phyloP scores from a whole-genome alignment of 2,329 filamentous ascomycete species.

The Ploettnerulaceae sp. region DNA sequence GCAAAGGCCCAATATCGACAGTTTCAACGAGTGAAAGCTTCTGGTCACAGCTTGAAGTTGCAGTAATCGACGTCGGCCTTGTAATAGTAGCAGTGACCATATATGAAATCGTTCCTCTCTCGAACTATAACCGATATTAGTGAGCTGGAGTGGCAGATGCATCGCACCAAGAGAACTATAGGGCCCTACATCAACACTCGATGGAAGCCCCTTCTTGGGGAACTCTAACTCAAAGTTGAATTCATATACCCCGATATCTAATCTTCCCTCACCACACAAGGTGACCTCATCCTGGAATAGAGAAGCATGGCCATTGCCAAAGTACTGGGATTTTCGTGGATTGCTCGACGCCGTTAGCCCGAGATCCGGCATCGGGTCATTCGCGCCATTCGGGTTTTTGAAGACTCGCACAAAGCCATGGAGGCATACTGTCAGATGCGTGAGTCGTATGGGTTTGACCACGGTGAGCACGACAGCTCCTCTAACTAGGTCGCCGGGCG shows the following conservation, averaged over 20 bases:
- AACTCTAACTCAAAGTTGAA: constrained; percentile 74
- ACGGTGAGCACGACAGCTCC: constrained; percentile 70
- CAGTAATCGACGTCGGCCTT: constrained; percentile 77
- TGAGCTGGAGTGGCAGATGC: neutral
- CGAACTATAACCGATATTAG: constrained; percentile 61
- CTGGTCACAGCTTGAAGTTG: constrained; percentile 73
- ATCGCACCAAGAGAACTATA: neutral
- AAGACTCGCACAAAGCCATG: constrained; percentile 77
- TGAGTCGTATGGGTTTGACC: constrained; percentile 70
- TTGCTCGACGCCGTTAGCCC: constrained; percentile 34
- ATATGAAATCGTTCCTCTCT: constrained; percentile 89
- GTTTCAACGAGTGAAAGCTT: constrained; percentile 76
- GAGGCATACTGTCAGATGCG: constrained; percentile 72
- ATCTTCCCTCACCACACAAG: constrained; percentile 70
- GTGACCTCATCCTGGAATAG: constrained; percentile 80
- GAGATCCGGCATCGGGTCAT: constrained; percentile 40
- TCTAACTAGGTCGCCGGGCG: constrained; percentile 66
- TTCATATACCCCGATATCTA: constrained; percentile 70
- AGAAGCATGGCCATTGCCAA: constrained; percentile 73
- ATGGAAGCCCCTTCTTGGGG: constrained; percentile 66
- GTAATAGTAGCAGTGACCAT: constrained; percentile 86
- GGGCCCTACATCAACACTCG: constrained; percentile 81
- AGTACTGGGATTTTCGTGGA: constrained; percentile 48
- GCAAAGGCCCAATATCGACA: constrained; percentile 76
- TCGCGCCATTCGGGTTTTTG: constrained; percentile 57